Percentiles rank a stretch among this genome's conserved stretches.
Conservation (phyloP, 352 stramenopile species). For the Pythium biforme region DNA sequence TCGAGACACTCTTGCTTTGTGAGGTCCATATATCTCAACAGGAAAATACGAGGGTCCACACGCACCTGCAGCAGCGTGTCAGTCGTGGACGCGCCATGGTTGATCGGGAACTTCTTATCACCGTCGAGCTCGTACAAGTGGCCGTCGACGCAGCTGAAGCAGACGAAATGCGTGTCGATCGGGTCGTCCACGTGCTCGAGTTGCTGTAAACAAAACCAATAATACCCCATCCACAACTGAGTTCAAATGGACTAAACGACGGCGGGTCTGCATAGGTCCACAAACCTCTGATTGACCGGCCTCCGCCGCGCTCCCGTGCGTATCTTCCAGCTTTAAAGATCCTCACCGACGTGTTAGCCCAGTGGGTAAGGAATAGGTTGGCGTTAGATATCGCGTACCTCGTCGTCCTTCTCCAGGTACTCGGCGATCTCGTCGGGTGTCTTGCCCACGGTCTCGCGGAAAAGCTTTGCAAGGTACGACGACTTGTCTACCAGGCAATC, state of each 20-base stretch:
- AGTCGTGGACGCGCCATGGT: constrained; percentile 88
- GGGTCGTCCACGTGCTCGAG: constrained; percentile 89
- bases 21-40: too few species aligned
- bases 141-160: constrained; percentile 92
- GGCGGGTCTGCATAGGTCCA: too few species aligned
- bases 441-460: constrained; percentile 75
- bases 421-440: constrained; percentile 80
- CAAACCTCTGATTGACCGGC: constrained; percentile 83
- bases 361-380: too few species aligned
- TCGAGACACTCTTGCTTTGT: too few species aligned
- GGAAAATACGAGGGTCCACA: not conserved
- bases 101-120: constrained; percentile 92
- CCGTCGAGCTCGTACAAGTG: constrained; percentile 96
- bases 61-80: constrained; percentile 82
- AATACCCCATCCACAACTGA: not conserved
- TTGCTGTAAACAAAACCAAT: constrained; percentile 44
- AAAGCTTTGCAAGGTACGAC: constrained; percentile 81
- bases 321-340: constrained; percentile 88
- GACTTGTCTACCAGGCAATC: constrained; percentile 17
- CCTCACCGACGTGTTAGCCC: too few species aligned
- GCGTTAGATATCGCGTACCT: too few species aligned
- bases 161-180: constrained; percentile 97
- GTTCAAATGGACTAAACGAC: constrained; percentile 16
- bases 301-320: constrained; percentile 89
- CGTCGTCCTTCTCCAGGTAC: constrained; percentile 89